Percentiles rank a stretch among this genome's conserved stretches.
phyloP scores from a whole-genome alignment of 257 asterid species.

The Handroanthus guayacan region DNA sequence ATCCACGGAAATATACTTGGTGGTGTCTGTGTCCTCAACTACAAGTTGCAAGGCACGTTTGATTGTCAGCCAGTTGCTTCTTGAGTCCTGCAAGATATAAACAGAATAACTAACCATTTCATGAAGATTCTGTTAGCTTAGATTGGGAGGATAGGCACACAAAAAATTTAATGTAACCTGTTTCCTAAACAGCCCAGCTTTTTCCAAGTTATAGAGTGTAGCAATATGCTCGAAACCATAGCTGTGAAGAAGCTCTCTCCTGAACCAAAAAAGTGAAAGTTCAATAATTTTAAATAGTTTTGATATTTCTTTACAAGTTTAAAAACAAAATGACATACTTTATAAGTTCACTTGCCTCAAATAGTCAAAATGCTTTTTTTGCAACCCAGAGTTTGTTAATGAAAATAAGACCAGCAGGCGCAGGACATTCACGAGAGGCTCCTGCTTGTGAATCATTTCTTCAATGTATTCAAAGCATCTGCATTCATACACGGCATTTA shows the following conservation, averaged over 20 bases:
- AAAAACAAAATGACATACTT: neutral
- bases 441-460: conserved; percentile 96
- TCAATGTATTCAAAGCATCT: conserved; percentile 94
- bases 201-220: conserved; percentile 90
- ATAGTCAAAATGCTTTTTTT: conserved; percentile 81
- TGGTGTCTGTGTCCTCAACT: conserved; percentile 84
- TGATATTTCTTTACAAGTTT: neutral
- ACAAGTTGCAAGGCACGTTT: conserved; percentile 89
- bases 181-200: conserved; percentile 85
- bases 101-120: conserved; percentile 23
- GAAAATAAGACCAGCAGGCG: conserved; percentile 88
- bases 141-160: conserved; percentile 16
- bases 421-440: conserved; percentile 77
- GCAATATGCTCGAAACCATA: conserved; percentile 95
- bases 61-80: conserved; percentile 84
- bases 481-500: conserved; percentile 40
- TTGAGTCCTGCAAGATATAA: conserved; percentile 73
- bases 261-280: conserved; percentile 44
- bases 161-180: conserved; percentile 56
- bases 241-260: conserved; percentile 98
- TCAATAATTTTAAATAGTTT: neutral
- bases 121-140: conserved; percentile 28
- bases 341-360: conserved; percentile 68
- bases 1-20: conserved; percentile 63
- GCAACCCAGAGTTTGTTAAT: conserved; percentile 90